Percentiles rank a stretch among this genome's conserved stretches.
Conservation (phyloP, 208 protist species). For the Leishmania mexicana region DNA sequence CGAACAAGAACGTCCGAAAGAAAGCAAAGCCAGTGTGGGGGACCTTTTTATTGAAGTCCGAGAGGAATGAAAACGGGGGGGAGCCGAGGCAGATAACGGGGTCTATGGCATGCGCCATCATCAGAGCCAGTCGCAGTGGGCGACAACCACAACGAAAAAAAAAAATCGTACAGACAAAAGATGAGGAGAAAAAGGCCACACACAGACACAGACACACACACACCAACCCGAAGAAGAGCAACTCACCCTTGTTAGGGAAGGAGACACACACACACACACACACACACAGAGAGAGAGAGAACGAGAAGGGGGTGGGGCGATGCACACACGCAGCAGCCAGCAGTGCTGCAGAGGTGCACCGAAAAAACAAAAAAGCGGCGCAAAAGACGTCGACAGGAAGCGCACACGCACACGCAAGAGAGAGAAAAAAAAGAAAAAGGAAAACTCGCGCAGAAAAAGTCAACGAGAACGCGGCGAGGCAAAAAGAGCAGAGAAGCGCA, state of each 20-base stretch:
- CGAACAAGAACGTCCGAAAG: not conserved
- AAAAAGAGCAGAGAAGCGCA: not conserved
- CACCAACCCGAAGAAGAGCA: not conserved
- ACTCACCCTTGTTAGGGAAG: not conserved
- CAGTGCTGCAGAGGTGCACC: not conserved
- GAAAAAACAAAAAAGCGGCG: not conserved
- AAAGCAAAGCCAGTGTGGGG: not conserved
- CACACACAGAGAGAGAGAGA: not conserved
- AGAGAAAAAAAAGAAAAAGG: not conserved
- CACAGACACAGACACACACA: not conserved
- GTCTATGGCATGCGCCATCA: not conserved
- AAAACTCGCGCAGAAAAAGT: not conserved
- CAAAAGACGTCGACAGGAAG: not conserved
- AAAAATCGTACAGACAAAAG: not conserved
- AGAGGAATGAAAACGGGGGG: not conserved
- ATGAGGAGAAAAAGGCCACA: not conserved
- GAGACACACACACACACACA: too few species aligned
- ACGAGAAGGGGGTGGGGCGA: not conserved
- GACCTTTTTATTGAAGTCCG: not conserved
- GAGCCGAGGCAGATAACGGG: not conserved
- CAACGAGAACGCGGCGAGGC: not conserved
- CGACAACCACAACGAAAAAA: not conserved
- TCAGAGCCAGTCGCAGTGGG: not conserved
- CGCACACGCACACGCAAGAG: not conserved
- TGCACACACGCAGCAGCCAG: not conserved